Evolutionary conservation across 2,329 filamentous ascomycete genomes (phyloP), one percentile per base, ranked within the genome.

Genomic region (Cryphonectria carpinicola): DNA sequence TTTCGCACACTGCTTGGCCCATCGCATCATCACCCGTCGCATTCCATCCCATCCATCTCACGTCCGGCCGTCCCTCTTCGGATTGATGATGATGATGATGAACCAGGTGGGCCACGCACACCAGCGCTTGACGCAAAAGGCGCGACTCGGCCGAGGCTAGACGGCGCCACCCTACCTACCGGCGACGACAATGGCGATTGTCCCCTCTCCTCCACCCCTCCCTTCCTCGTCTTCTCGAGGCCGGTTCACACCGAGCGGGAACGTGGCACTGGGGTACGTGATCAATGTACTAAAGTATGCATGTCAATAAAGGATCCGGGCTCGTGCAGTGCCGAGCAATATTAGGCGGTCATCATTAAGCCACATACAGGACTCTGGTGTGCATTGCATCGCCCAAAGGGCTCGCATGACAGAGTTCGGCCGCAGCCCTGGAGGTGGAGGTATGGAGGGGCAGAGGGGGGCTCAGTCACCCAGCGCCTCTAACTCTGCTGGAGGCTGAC

Each of bases 71-170:
- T n/a, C 46, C 25, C 1, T 28, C 54, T 10, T 49, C 46, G 14
- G 37, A 39, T 39, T 28, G 28, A 28, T 28, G 28, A 28, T 28
- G 37, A 37, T 37, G 37, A 37, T 43, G 46, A 49, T 49, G 54
- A 17, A 14, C 54, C n/a, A 58, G 28, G 54, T 58, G 54, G 54
- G 54, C 54, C 54, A 32, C 54, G 54, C 54, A 58, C 54, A 58
- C 54, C 25, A 32, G 25, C 54, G 54, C 54, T 58, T 58, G 54
- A 58, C 54, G 54, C 13, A 58, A 58, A 58, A 35, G 14, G 54
- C 32, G 28, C 54, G 54, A 32, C 25, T 58, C 54, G 54, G 54
- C 54, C 54, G 54, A 58, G 54, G 25, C 54, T 58, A 58, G 54
- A 58, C 25, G 54, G 25, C 54, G 54, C 54, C 54, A 58, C 2